Evolutionary conservation across 495 filamentous ascomycete genomes (phyloP).

Genomic region (Thermothielavioides terrestris): DNA sequence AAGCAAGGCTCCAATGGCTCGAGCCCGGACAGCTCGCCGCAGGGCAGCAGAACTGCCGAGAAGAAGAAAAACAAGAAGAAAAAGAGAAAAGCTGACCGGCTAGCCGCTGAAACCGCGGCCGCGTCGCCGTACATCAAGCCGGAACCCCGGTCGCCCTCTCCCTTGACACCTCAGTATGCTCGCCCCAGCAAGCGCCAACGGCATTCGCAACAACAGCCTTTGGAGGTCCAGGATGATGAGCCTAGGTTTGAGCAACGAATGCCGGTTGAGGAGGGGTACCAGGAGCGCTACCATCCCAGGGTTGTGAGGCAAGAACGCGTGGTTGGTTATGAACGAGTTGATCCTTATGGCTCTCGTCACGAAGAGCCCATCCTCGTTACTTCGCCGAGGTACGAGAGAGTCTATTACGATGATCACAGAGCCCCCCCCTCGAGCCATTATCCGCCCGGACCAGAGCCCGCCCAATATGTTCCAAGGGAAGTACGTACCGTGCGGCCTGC

Average conservation of each 20-base stretch:
- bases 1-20: constrained; percentile 33
- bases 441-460: constrained; percentile 1
- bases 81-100: constrained; percentile 39
- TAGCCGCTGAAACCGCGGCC: constrained; percentile 27
- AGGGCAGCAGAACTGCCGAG: constrained; percentile 29
- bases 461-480: constrained; percentile 36
- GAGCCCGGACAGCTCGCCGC: constrained; percentile 46
- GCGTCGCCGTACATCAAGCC: constrained; percentile 66
- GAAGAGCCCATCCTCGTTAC: constrained; percentile 16
- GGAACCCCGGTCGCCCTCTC: constrained; percentile 78
- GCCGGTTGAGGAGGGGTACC: constrained; percentile 17
- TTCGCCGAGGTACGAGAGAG: constrained; percentile 28
- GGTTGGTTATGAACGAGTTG: constrained; percentile 20
- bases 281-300: constrained; percentile 18
- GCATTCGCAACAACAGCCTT: constrained; percentile 38
- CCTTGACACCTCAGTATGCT: constrained; percentile 45
- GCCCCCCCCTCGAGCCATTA: constrained; percentile 28
- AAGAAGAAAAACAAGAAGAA: constrained; percentile 44
- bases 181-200: constrained; percentile 46
- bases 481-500: constrained; percentile 46
- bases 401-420: constrained; percentile 29
- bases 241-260: constrained; percentile 25
- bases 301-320: constrained; percentile 19
- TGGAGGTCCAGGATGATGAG: constrained; percentile 37
- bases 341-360: constrained; percentile 13